phyloP scores from a whole-genome alignment of 2,329 filamentous ascomycete genomes.

The Aspergillus viridinutans region DNA sequence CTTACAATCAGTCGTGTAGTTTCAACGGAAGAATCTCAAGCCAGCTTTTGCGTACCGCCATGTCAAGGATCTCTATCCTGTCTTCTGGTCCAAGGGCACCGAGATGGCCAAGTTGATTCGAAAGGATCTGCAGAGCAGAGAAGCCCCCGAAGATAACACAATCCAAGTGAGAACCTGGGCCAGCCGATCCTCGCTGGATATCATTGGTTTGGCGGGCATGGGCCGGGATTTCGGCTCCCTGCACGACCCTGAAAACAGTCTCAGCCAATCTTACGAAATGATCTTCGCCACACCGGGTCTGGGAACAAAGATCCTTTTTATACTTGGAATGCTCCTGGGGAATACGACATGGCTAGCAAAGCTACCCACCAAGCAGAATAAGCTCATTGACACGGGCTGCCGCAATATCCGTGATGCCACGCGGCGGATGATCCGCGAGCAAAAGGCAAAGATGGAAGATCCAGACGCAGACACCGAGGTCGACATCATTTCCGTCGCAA shows the following conservation, averaged over 20 bases:
- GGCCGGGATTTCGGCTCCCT: slow-evolving; percentile 54
- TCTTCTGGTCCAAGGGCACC: background rate
- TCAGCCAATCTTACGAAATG: background rate
- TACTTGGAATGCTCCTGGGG: background rate
- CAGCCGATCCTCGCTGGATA: slow-evolving; percentile 52
- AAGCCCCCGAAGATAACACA: background rate
- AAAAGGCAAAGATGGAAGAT: background rate
- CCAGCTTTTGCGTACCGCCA: background rate
- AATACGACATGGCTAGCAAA: background rate
- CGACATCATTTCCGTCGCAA: background rate
- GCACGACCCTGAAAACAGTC: slow-evolving; percentile 45
- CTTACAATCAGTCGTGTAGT: background rate
- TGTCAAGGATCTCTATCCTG: background rate
- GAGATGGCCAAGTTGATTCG: background rate
- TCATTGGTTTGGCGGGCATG: slow-evolving; percentile 56
- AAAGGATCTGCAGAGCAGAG: background rate
- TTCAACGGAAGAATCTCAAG: background rate
- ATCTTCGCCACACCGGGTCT: background rate
- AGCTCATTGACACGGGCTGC: background rate
- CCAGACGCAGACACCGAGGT: background rate
- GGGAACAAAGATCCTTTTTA: background rate
- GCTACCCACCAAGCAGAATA: background rate
- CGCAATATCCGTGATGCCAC: background rate
- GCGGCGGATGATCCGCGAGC: background rate
- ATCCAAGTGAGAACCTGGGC: slow-evolving; percentile 4